Base-by-base conservation (phyloP, 2,329 filamentous ascomycete species). In the Macrophomina tecta region DNA sequence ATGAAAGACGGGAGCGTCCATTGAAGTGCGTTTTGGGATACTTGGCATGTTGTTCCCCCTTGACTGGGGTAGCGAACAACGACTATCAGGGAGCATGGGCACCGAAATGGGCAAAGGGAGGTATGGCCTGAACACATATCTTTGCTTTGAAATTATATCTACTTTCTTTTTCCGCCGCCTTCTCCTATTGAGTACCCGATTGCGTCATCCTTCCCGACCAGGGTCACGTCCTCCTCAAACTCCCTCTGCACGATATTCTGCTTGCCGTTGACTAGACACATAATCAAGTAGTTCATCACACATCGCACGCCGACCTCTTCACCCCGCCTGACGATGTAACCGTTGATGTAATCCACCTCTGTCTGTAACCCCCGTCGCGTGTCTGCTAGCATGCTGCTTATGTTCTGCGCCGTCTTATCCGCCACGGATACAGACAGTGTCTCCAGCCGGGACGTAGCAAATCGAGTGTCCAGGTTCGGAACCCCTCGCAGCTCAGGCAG, bases 341-440 rank as follows among this genome's bases (percentile, higher is more conserved):
- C 94, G 76, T 96, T 97, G 71, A 94, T 86, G 73, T 90, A 97
- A 53, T 94, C 87, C 48, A 97, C 86, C 73, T 97, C 93, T 0
- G 92, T 93, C 67, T 83, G 79, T 68, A 81, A 80, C 1, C 91
- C 90, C 1, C 79, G 76, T 11, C 86, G 80, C 12, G 94, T 82
- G 72, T 90, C 87, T 64, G 85, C 84, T 5, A 91, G 81, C 88
- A 97, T 93, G 23, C 83, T 85, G 72, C 88, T 91, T 5, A 84
- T 81, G 62, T 89, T 87, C 65, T 85, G 79, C 12, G 82, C 82
- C 12, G 87, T 89, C 60, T 79, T 82, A 36, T 81, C 73, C 28
- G 86, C 83, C 3, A 91, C 81, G 64, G 81, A 83, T 4, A 84
- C 79, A 8, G 87, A 82, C n/a, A 90, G 77, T 36, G 84, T 83